Base-by-base conservation (phyloP, 495 filamentous ascomycete genomes). In the Talaromyces ruber region DNA sequence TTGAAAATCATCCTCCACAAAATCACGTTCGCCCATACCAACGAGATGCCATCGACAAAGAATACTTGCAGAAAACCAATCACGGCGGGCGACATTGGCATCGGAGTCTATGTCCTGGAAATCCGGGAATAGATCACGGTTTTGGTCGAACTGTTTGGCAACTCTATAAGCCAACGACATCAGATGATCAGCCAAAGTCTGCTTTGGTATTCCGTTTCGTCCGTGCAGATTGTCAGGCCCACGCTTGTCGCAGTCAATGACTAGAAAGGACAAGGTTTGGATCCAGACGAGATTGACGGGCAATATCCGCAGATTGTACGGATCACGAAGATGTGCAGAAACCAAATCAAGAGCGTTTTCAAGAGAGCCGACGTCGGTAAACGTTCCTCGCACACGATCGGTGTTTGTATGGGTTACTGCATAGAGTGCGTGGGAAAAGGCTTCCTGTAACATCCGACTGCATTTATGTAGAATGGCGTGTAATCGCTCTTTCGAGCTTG, bases 41-140 rank as follows among this genome's bases (percentile, higher is more conserved):
- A 87, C 79, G 16, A 89, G 84, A 67, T 91, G 84, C 86, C 87
- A 93, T 29, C 89, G 83, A 60, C 90, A 86, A 62, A 96, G 73
- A 66, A 89, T 84, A 53, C 87, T 80, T 59, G 94, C 71, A 1
- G 85, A 81, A 73, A 88, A 90, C 88, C 90, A 96, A 54, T 83
- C 83, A 39, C 90, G 83, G 60, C 90, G 74, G 2, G 81, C 82
- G 26, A 93, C 79, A 29, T 86, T 86, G 57, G 88, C 84, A 58
- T 89, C 86, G 7, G 88, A 87, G 70, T 93, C 87, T 5, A 78
- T 64, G 69, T 92, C 88, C 3, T 70, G 69, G 57, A 78, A 71
- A 8, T 73, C 63, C 11, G 66, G 55, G 6, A 73, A 70, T 25
- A 74, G 71, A 55, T 60, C 70, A 63, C 69, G 76, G 45, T 75